Base-by-base conservation (phyloP, 495 filamentous ascomycete genomes). In the Talaromyces adpressus region DNA sequence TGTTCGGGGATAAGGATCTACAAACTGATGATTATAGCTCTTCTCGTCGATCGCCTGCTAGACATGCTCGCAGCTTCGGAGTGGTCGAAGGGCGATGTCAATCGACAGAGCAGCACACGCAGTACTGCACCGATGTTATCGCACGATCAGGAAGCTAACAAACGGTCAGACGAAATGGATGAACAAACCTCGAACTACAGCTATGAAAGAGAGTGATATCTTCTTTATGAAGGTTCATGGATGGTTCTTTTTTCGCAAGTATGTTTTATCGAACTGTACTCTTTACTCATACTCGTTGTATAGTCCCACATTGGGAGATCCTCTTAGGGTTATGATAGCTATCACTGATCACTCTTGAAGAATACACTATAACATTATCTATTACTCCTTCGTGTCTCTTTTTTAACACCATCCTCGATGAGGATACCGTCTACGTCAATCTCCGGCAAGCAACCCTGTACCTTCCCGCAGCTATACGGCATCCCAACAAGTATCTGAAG, bases 1-100 rank as follows among this genome's bases (percentile, higher is more conserved):
- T 20, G 4, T 60, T 63, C 23, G 9, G 20, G n/a, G 8, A 39
- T 53, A 14, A 14, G 12, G n/a, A 49, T 63, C 45, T 8, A 41
- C 52, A 6, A 62, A 6, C 57, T n/a, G 23, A 61, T 14, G 30
- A 67, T 45, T 9, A 36, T 54, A 76, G 74, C 73, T 20, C 72
- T 77, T 59, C 57, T 78, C 36, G 64, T 73, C 69, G 78, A 80
- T 72, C 78, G 78, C 72, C 72, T 78, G 68, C 69, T 80, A 64
- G 75, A 76, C 67, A 22, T 41, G 32, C n/a, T 64, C 8, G 62
- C 41, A 18, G 4, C 45, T 18, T 20, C 62, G 16, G 41, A 36
- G 25, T 22, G 30, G 39, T 20, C 25, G 54, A 58, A 64, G 25
- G 8, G 18, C 36, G 45, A 62, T 16, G 45, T 62, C 5, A 23